Base-by-base conservation (phyloP, 129 eudicot species). In the Helianthus annuus region DNA sequence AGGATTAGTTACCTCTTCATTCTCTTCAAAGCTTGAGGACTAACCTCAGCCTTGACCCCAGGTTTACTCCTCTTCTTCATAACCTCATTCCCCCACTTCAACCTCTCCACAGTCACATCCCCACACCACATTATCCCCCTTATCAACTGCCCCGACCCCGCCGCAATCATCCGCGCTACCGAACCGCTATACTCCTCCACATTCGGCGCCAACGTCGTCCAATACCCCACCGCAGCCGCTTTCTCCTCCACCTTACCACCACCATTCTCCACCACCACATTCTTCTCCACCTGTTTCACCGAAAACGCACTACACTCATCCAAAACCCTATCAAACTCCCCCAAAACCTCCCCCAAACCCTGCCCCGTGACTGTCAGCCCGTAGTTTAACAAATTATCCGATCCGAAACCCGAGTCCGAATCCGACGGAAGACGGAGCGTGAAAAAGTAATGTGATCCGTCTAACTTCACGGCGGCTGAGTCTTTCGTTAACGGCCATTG, bases 121-220 rank as follows among this genome's bases (percentile, higher is more conserved):
- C 99, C 97, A 80, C 97, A 95, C 99, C 99, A 95, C 85, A 95
- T 80, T 24, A 95, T 91, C 91, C 99, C 97, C 82, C 71, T 85
- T 11, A 91, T 81, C 73, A 95, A 72, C 79, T 84, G 86, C 10
- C 91, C 97, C 19, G 99, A 90, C 9, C 99, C 97, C 0, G 86
- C 72, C 4, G 97, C 97, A 74, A 95, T 91, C 88, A 83, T 56
- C 84, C 78, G 80, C 10, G 99, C 94, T 17, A 78, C 85, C 19
- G 79, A 54, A 7, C 90, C 83, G 53, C 97, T 91, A 48, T 91
- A 90, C 46, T 95, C 97, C 87, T 88, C 99, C 74, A 90, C 97
- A 75, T 91, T 90, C 4, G 99, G 97, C 2, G 99, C 96, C 78
- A 91, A 32, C 10, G 97, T 89, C 10, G 96, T 88, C 99, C 97